phyloP scores from a whole-genome alignment of 2,329 filamentous ascomycete species.

The Fusarium sp. region DNA sequence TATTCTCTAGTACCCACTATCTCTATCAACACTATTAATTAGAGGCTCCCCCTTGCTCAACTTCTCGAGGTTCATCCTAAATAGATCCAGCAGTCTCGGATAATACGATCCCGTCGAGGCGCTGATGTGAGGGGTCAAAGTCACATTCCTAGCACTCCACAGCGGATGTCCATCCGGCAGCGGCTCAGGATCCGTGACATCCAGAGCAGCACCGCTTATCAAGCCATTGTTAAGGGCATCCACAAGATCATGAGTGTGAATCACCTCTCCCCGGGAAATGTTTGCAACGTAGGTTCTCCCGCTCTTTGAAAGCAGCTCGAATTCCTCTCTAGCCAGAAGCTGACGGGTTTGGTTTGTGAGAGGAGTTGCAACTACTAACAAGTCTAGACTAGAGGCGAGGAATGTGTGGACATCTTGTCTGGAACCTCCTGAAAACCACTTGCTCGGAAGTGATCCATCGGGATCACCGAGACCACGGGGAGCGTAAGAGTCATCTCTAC shows the following conservation, averaged over 20 bases:
- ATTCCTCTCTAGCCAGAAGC: neutral
- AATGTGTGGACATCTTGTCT: neutral
- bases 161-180: neutral
- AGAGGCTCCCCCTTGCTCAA: neutral
- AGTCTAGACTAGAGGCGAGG: neutral
- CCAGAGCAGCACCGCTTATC: neutral
- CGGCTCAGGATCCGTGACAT: neutral
- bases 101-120: neutral
- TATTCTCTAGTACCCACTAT: neutral
- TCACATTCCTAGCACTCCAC: neutral
- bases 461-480: neutral
- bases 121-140: neutral
- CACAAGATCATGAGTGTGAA: neutral
- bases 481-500: neutral
- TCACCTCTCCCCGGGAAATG: neutral
- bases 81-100: neutral
- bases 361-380: neutral
- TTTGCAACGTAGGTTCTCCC: neutral
- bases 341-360: neutral
- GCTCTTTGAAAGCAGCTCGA: neutral
- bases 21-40: neutral
- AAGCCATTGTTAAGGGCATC: neutral
- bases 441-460: neutral
- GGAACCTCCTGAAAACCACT: neutral
- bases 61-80: neutral